Base-by-base conservation (phyloP, 768 basidiomycete genomes). In the Auriculariales sp. region DNA sequence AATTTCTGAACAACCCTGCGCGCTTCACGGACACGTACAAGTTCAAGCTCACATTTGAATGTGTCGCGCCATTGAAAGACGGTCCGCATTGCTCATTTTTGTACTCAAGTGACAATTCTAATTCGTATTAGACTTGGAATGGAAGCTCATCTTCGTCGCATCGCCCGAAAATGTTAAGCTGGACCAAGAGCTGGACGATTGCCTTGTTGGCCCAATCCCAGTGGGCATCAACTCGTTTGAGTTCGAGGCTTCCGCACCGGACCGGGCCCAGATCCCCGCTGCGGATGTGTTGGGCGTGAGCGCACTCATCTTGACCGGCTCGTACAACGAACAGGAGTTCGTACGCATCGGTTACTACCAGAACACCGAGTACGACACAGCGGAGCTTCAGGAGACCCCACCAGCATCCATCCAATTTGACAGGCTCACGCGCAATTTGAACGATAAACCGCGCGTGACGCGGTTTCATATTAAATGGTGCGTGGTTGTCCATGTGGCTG, bases 301-400 rank as follows among this genome's bases (percentile, higher is more conserved):
- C 2, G 95, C 94, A 4, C 82, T 98, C 61, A 97, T 99, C 58
- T 76, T 99, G 47, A 98, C 93, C 0, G 95, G 91, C 5, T 88
- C 87, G 10, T 99, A 98, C 66, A 79, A 81, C 32, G 94, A 97
- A 47, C 93, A 95, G 59, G 95, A 98, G 63, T 99, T 99, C 60
- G 94, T 99, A n/a, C 81, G 94, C 42, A 93, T 99, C 25, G 95
- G 95, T 5, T 98, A 99, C 63, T 99, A 99, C 64, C 95, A 98
- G 66, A 93, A 98, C 61, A 97, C 93, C 24, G 94, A 98, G 64
- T 98, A 97, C 61, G 94, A 95, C 63, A 89, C 86, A 57, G 87
- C 91, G 48, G 90, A 89, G 65, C 81, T 93, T 80, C 84, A 80
- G 62, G 75, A 80, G 59, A 74, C 66, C 12, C 83, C 81, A 14